Evolutionary conservation across 768 basidiomycete species (phyloP).

Genomic region (Sistotremastrum niveocremeum): DNA sequence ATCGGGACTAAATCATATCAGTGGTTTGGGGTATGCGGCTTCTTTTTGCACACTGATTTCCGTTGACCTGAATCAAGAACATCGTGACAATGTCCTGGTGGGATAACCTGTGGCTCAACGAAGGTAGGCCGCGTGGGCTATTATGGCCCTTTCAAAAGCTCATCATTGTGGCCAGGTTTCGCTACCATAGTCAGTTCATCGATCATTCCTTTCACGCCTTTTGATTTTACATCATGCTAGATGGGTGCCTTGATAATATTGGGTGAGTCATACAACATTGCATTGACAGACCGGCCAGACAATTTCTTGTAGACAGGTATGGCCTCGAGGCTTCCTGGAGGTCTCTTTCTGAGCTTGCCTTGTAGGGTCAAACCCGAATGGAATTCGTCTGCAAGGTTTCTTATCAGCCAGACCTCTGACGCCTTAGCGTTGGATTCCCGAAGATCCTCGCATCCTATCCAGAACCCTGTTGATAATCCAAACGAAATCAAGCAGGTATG

Average conservation of each 20-base stretch:
- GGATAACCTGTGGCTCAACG: conserved; percentile 62
- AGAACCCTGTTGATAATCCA: conserved; percentile 80
- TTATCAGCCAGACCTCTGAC: no score
- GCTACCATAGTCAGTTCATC: background rate
- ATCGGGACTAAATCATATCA: background rate
- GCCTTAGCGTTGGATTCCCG: conserved; percentile 78
- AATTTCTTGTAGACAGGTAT: conserved; percentile 51
- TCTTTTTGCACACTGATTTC: conserved; percentile 6
- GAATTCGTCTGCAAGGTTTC: no score
- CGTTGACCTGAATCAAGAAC: conserved; percentile 50
- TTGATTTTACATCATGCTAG: conserved; percentile 78
- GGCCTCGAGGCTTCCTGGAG: background rate
- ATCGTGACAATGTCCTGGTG: conserved; percentile 93
- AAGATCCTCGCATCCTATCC: conserved; percentile 82
- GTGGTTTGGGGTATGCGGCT: background rate
- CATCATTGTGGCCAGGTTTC: no score
- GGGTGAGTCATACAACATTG: background rate
- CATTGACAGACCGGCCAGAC: conserved; percentile 67
- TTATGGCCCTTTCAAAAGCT: no score
- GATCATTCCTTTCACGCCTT: conserved; percentile 4
- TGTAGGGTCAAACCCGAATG: no score
- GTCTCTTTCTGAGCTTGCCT: no score
- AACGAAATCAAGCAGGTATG: conserved; percentile 66
- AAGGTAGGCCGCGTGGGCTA: conserved; percentile 30
- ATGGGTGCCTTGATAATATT: conserved; percentile 10